Base-by-base conservation (phyloP, 202 grass and related monocot genomes). In the Saccharum hybrid region DNA sequence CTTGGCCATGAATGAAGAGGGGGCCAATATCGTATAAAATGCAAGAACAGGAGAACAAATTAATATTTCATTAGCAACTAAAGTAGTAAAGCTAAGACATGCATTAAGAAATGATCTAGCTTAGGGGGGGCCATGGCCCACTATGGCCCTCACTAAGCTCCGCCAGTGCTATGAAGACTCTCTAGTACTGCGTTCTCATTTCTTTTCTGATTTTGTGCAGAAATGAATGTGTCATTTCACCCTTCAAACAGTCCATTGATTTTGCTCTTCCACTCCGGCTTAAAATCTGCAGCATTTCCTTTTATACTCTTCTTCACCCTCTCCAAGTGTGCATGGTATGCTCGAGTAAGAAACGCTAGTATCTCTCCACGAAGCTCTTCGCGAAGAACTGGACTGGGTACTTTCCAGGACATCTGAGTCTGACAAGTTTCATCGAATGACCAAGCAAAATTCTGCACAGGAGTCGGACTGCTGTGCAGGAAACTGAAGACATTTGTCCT, bases 341-440 rank as follows among this genome's bases (percentile, higher is more conserved):
- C 69, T 48, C 23, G 6, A 16, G 69, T 31, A 72, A 72, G 22
- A 48, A 48, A 49, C 42, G 26, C 69, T 8, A 72, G 23, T 14
- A 72, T 72, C n/a, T 72, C 45, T 18, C 0, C 23, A 49, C 42
- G 69, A 72, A 72, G 41, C 69, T 72, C 41, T 14, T 31, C 1
- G 3, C 23, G 69, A 48, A 72, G 69, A 72, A 49, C 23, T 16
- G 69, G 69, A 49, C 42, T 30, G 23, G 69, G 69, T 48, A 72
- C 69, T 45, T 49, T 72, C 69, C 69, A 48, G 41, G 42, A 72
- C 42, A 72, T 72, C 42, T 72, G 42, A 72, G 7, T 48, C 6
- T 30, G 23, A 31, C 42, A 72, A 72, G 69, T 72, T 49, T 49
- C 42, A 49, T 72, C 28, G 23, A 72, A 72, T 1, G 22, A 49